Conservation (phyloP, 1,139 yeast genomes). For the Hansenula anomala region DNA sequence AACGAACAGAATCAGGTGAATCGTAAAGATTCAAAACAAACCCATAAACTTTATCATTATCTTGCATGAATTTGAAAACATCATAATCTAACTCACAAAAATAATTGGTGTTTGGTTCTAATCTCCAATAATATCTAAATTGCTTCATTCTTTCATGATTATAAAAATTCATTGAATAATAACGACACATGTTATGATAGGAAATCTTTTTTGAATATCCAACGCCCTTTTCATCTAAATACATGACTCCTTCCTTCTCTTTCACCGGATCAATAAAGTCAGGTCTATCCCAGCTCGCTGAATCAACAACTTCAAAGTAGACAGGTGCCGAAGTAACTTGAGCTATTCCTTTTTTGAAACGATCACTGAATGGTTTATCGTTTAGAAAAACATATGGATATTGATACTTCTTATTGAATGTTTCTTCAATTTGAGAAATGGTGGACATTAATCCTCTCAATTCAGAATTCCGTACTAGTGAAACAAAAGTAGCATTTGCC, state of each 20-base stretch:
- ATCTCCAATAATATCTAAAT: conserved; percentile 68
- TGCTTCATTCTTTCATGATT: conserved; percentile 55
- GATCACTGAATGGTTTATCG: conserved; percentile 58
- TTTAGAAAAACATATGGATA: conserved; percentile 82
- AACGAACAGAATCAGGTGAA: conserved; percentile 53
- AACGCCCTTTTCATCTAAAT: conserved; percentile 38
- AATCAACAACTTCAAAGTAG: conserved; percentile 53
- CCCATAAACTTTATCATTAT: conserved; percentile 61
- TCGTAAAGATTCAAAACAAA: conserved; percentile 67
- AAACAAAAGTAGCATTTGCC: conserved; percentile 63
- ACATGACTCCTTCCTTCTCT: conserved; percentile 35
- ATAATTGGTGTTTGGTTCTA: conserved; percentile 71
- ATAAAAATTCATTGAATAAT: conserved; percentile 61
- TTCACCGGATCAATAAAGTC: conserved; percentile 41
- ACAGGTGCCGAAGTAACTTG: conserved; percentile 44
- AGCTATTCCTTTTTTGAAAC: conserved; percentile 37
- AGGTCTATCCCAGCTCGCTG: conserved; percentile 64
- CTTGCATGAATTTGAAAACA: conserved; percentile 69
- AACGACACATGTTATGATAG: conserved; percentile 79
- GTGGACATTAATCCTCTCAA: conserved; percentile 42
- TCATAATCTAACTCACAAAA: conserved; percentile 69
- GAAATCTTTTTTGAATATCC: conserved; percentile 61
- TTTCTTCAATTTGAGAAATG: conserved; percentile 52
- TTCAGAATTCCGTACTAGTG: conserved; percentile 68
- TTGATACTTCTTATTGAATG: conserved; percentile 62